Evolutionary conservation across 2,329 filamentous ascomycete genomes (phyloP).

Genomic region (Phyllosticta capitalensis): DNA sequence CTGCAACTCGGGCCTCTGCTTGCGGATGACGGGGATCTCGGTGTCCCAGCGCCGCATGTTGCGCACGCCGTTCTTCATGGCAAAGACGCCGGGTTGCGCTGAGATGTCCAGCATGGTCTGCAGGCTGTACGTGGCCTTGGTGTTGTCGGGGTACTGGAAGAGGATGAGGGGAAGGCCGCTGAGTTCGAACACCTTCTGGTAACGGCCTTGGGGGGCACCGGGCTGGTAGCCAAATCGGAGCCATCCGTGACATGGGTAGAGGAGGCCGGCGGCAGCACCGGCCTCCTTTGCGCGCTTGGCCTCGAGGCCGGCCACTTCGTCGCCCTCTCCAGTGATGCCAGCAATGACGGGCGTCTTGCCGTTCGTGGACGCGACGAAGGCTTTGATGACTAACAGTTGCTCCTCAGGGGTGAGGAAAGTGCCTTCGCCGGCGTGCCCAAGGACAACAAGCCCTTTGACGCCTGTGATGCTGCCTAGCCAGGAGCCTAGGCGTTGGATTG

Average conservation of each 20-base stretch:
- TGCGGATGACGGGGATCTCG: slow-evolving; percentile 44
- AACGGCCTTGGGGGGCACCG: slow-evolving; percentile 44
- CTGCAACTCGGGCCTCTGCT: slow-evolving; percentile 40
- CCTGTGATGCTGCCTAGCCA: slow-evolving; percentile 45
- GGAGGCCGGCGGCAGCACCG: slow-evolving; percentile 41
- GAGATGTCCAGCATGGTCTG: slow-evolving; percentile 45
- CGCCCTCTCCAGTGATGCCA: slow-evolving; percentile 45
- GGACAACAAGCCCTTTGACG: slow-evolving; percentile 44
- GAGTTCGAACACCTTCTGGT: slow-evolving; percentile 41
- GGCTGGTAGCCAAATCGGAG: slow-evolving; percentile 46
- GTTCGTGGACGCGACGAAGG: slow-evolving; percentile 44
- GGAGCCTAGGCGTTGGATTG: slow-evolving; percentile 44
- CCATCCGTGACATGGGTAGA: slow-evolving; percentile 47
- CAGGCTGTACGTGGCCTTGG: slow-evolving; percentile 43
- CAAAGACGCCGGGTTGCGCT: slow-evolving; percentile 43
- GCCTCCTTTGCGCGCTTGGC: slow-evolving; percentile 43
- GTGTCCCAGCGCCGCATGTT: slow-evolving; percentile 50
- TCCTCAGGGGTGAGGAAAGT: slow-evolving; percentile 44
- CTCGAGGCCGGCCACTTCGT: slow-evolving; percentile 43
- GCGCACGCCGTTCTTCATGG: slow-evolving; percentile 49
- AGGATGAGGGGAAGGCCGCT: slow-evolving; percentile 42
- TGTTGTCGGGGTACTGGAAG: slow-evolving; percentile 46
- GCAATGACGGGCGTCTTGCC: slow-evolving; percentile 44
- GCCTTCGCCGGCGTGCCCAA: slow-evolving; percentile 47
- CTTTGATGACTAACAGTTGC: slow-evolving; percentile 41